Conservation (phyloP, 2,329 filamentous ascomycete species). For the Aspergillus pseudoglaucus region DNA sequence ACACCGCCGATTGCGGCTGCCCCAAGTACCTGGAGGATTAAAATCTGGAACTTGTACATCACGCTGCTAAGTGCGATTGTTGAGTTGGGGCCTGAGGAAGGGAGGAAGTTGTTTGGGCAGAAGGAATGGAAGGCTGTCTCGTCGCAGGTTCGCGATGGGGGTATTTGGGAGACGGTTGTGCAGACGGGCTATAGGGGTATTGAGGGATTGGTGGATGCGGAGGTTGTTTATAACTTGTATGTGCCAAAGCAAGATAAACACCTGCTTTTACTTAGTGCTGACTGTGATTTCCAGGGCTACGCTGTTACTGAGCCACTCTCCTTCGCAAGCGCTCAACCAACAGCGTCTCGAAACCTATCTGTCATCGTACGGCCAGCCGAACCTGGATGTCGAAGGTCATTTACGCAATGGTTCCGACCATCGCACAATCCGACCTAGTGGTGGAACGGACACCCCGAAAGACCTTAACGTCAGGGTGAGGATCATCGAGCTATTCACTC, state of each 20-base stretch:
- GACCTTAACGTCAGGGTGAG: slow-evolving; percentile 81
- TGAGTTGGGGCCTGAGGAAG: slow-evolving; percentile 83
- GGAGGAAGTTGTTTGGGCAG: slow-evolving; percentile 78
- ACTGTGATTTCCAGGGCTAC: slow-evolving; percentile 59
- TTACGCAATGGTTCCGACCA: slow-evolving; percentile 40
- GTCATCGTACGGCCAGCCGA: slow-evolving; percentile 65
- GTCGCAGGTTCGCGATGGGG: slow-evolving; percentile 76
- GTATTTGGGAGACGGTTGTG: slow-evolving; percentile 92
- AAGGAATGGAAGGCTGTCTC: slow-evolving; percentile 79
- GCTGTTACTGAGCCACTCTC: slow-evolving; percentile 81
- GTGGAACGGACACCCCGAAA: slow-evolving; percentile 72
- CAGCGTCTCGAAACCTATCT: slow-evolving; percentile 83
- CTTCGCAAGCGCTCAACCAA: slow-evolving; percentile 76
- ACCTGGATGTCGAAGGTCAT: slow-evolving; percentile 63
- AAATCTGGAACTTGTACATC: slow-evolving; percentile 95
- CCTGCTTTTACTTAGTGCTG: not conserved
- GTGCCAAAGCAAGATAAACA: slow-evolving; percentile 11
- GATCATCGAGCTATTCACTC: slow-evolving; percentile 88
- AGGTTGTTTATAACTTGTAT: slow-evolving; percentile 64
- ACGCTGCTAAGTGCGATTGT: slow-evolving; percentile 87
- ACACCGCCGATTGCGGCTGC: slow-evolving; percentile 67
- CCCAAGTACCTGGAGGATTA: slow-evolving; percentile 76
- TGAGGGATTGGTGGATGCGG: slow-evolving; percentile 86
- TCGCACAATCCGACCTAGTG: slow-evolving; percentile 35
- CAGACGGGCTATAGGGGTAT: slow-evolving; percentile 77